phyloP scores from a whole-genome alignment of 2,329 filamentous ascomycete genomes.

The Knoxdaviesia proteae region DNA sequence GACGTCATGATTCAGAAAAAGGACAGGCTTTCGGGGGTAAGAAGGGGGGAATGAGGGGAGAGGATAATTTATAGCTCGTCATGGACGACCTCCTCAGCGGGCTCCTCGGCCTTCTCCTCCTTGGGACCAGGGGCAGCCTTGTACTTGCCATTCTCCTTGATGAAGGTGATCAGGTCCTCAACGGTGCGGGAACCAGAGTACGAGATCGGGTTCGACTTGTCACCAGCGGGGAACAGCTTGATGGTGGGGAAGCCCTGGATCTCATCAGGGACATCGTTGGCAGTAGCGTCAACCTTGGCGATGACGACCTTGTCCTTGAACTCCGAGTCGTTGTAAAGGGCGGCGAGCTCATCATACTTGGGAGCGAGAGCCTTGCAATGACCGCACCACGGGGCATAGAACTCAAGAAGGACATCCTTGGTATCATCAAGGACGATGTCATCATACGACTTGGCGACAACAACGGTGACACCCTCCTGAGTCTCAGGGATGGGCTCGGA shows the following conservation, averaged over 20 bases:
- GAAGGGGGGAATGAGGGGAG: neutral
- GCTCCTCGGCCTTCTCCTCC: constrained; percentile 34
- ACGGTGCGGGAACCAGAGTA: constrained; percentile 77
- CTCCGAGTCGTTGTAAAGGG: constrained; percentile 55
- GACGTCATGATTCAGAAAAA: no score
- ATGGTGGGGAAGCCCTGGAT: constrained; percentile 97
- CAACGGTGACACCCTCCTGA: constrained; percentile 66
- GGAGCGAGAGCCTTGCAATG: constrained; percentile 98
- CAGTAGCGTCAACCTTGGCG: constrained; percentile 92
- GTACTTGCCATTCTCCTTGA: constrained; percentile 89
- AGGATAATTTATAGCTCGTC: constrained; percentile 51
- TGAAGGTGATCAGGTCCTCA: constrained; percentile 79
- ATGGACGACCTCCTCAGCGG: constrained; percentile 25
- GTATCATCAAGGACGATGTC: constrained; percentile 76
- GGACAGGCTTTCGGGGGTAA: no score
- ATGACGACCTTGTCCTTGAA: constrained; percentile 72
- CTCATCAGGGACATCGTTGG: constrained; percentile 92
- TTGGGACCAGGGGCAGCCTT: constrained; percentile 41
- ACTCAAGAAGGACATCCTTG: constrained; percentile 95
- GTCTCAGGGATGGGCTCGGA: constrained; percentile 90
- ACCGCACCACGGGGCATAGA: constrained; percentile 98
- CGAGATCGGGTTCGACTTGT: constrained; percentile 66
- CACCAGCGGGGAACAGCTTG: constrained; percentile 86
- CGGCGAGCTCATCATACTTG: constrained; percentile 82
- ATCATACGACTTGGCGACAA: constrained; percentile 89